phyloP scores from a whole-genome alignment of 2,329 filamentous ascomycete species.

The Fusarium caatingaense region DNA sequence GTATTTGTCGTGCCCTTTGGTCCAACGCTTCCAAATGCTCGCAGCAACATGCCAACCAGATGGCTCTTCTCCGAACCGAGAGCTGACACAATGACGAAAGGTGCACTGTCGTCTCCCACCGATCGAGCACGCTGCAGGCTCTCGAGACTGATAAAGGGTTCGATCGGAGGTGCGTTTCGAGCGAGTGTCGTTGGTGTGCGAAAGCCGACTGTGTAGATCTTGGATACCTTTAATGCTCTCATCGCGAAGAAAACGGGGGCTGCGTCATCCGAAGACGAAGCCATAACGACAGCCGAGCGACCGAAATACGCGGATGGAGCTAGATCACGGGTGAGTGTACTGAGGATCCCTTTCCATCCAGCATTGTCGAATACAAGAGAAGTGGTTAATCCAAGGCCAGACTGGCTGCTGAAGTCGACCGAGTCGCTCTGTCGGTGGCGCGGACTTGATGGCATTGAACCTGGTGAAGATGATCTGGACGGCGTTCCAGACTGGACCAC shows the following conservation, averaged over 20 bases:
- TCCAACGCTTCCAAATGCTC: conserved; percentile 70
- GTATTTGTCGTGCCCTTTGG: conserved; percentile 52
- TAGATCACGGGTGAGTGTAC: conserved; percentile 82
- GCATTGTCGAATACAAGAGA: conserved; percentile 82
- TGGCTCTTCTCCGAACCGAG: conserved; percentile 82
- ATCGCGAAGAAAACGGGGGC: conserved; percentile 83
- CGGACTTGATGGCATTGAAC: conserved; percentile 63
- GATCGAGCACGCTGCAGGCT: conserved; percentile 65
- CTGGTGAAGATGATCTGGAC: conserved; percentile 57
- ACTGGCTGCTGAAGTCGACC: conserved; percentile 40
- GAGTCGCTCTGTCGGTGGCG: conserved; percentile 51
- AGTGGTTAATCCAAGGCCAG: conserved; percentile 60
- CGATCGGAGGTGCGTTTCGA: conserved; percentile 72
- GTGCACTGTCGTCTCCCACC: conserved; percentile 65
- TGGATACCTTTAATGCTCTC: conserved; percentile 78
- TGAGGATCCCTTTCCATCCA: conserved; percentile 85
- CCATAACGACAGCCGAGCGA: conserved; percentile 80
- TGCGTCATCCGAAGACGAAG: conserved; percentile 78
- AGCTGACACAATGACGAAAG: conserved; percentile 85
- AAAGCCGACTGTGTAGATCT: conserved; percentile 88
- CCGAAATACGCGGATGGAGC: conserved; percentile 84
- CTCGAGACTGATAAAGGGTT: conserved; percentile 83
- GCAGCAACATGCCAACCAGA: conserved; percentile 80
- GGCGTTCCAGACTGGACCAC: conserved; percentile 66
- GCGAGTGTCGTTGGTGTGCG: conserved; percentile 71